These are phyloP conservation scores for Datisca glomerata DNA, from an alignment of 306 rosid genomes.

Conservation along the genomic window DNA sequence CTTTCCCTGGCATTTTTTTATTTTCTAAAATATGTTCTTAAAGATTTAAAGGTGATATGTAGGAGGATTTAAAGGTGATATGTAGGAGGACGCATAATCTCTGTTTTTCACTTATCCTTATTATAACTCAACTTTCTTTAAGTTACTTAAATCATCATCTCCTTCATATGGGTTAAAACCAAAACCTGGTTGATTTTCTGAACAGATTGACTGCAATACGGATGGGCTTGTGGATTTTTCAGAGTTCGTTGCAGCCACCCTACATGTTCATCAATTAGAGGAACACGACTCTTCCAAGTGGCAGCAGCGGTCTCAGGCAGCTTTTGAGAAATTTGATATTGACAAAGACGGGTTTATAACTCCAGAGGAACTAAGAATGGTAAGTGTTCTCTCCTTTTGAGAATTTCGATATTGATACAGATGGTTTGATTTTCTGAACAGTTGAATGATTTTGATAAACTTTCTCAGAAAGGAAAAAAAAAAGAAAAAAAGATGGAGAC, in stretches of 20 bases:
- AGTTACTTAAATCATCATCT: too few relatives aligned
- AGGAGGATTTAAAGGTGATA: background rate
- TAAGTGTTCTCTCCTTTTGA: slow-evolving; percentile 28
- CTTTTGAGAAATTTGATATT: slow-evolving; percentile 88
- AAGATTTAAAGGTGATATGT: background rate
- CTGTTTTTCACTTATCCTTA: too few relatives aligned
- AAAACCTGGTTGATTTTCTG: slow-evolving; percentile 2
- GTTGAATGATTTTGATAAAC: background rate
- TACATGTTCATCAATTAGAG: slow-evolving; percentile 93
- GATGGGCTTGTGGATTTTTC: slow-evolving; percentile 96
- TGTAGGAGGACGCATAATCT: too few relatives aligned
- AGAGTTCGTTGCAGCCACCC: slow-evolving; percentile 90
- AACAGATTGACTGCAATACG: slow-evolving; percentile 90
- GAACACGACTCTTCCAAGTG: slow-evolving; percentile 92
- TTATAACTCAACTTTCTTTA: too few relatives aligned
- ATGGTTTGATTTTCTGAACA: too few relatives aligned
- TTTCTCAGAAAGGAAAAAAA: background rate
- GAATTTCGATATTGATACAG: too few relatives aligned
- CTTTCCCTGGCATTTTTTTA: background rate
- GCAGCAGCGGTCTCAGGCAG: slow-evolving; percentile 74
- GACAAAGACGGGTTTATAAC: slow-evolving; percentile 92
- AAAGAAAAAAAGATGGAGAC: too few relatives aligned
- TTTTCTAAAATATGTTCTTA: too few relatives aligned
- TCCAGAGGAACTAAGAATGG: slow-evolving; percentile 93
- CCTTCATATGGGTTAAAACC: too few relatives aligned